These are phyloP conservation scores for Daphne laureola DNA, from an alignment of 441 rosid genomes.

Conservation along the genomic window DNA sequence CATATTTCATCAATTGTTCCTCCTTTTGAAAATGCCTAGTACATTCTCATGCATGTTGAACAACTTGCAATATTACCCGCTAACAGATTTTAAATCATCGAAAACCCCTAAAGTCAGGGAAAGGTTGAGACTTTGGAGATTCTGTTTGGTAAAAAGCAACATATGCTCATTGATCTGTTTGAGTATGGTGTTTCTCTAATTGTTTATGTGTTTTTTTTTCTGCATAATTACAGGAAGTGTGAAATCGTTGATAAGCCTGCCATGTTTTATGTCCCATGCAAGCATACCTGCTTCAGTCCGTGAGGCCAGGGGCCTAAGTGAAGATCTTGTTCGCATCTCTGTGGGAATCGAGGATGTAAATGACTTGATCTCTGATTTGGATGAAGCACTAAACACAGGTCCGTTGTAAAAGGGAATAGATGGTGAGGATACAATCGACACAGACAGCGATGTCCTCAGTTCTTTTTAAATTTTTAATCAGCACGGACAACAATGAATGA, in stretches of 20 bases:
- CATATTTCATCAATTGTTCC: slow-evolving; percentile 7
- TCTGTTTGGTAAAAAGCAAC: too few species aligned
- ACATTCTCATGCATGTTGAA: neutral
- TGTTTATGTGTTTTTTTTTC: too few species aligned
- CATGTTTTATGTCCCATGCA: slow-evolving; percentile 97
- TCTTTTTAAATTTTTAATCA: too few species aligned
- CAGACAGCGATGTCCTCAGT: too few species aligned
- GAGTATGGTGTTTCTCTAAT: too few species aligned
- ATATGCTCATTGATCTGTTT: too few species aligned
- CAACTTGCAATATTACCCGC: neutral
- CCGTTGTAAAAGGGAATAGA: slow-evolving; percentile 22
- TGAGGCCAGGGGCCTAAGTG: slow-evolving; percentile 84
- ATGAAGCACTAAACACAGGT: slow-evolving; percentile 55
- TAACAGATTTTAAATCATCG: too few species aligned
- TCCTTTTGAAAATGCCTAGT: too few species aligned
- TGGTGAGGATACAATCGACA: too few species aligned
- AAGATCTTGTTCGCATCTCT: slow-evolving; percentile 83
- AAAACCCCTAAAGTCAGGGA: too few species aligned
- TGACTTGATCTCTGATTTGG: slow-evolving; percentile 82
- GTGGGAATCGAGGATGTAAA: slow-evolving; percentile 88
- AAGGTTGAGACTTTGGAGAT: too few species aligned
- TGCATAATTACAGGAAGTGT: slow-evolving; percentile 52
- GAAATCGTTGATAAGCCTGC: slow-evolving; percentile 93
- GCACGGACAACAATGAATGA: too few species aligned
- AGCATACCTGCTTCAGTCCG: slow-evolving; percentile 77